phyloP scores from a whole-genome alignment of 108 stramenopile species.

The Nitzschia sp. region DNA sequence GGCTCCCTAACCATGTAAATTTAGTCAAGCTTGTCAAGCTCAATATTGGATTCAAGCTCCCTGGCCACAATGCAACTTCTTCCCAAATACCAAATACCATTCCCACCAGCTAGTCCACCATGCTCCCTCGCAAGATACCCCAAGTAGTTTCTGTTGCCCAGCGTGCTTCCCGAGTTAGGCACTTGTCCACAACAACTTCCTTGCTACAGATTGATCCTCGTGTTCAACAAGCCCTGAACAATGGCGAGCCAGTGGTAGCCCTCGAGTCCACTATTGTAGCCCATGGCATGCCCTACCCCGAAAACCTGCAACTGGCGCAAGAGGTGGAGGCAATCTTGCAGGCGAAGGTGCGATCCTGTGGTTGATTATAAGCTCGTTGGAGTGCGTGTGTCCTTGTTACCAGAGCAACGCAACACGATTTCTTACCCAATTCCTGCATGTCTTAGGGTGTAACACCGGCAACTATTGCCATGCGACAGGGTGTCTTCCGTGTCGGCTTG shows the following conservation, averaged over 20 bases:
- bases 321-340: constrained; percentile 64
- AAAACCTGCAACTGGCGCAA: constrained; percentile 86
- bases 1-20: background rate
- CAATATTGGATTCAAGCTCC: background rate
- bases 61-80: no score
- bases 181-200: background rate
- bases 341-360: constrained; percentile 12
- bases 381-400: no score
- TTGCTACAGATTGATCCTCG: constrained; percentile 22
- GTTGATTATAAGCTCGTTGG: background rate
- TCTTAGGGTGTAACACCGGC: constrained; percentile 86
- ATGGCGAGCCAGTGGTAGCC: constrained; percentile 70
- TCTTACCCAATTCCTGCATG: background rate
- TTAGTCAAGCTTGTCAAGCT: background rate
- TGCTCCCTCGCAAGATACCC: background rate
- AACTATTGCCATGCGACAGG: constrained; percentile 88
- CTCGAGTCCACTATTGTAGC: constrained; percentile 97
- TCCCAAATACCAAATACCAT: no score
- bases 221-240: constrained; percentile 42
- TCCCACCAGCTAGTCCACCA: background rate
- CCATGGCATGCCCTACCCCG: constrained; percentile 98
- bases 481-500: constrained; percentile 81
- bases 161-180: background rate
- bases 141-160: background rate
- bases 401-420: no score